Evolutionary conservation across 306 rosid species (phyloP), one percentile per base, ranked within the genome.

Genomic region (Ammopiptanthus mongolicus): DNA sequence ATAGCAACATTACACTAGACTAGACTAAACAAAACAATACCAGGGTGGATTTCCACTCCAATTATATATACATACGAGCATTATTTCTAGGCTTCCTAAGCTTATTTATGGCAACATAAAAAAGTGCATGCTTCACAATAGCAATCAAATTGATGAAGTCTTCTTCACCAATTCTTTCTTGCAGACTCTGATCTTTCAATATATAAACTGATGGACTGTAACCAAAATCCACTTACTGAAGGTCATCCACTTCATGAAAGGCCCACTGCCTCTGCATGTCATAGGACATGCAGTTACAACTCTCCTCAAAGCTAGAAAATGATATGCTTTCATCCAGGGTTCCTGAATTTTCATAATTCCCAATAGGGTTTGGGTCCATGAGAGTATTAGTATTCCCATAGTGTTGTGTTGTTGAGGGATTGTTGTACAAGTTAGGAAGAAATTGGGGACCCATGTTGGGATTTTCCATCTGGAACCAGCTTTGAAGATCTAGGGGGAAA

Each of bases 231-330:
- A 86, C 70, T 4, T 88, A 85, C 61, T 86, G 90, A 65, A 88
- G 88, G 37, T 90, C 91, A 84, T 86, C 83, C 19, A 70, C 68
- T 37, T 83, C 91, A 53, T 81, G 82, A 76, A 80, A 89, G 51
- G 65, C 57, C 93, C 94, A 81, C 58, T 82, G 90, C 78, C 72
- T 76, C 74, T 88, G 93, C 88, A 75, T 72, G 60, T 87, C 91
- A 60, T 77, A 80, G 77, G 90, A 83, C 83, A 86, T 74, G 47
- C 92, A 83, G 76, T 81, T 78, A 59, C 86, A 86, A 51, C 85
- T 80, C 64, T 90, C 97, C 9, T 86, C 96, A 77, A 86, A 90
- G 88, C 85, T 87, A 9, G 85, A 88, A 62, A 87, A 86, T 2
- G 94, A 88, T 55, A 82, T 82, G 79, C 84, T 87, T 57, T 91